Evolutionary conservation across 371 early-diverging fungal genomes (phyloP).

Genomic region (Chytridium lagenaria): DNA sequence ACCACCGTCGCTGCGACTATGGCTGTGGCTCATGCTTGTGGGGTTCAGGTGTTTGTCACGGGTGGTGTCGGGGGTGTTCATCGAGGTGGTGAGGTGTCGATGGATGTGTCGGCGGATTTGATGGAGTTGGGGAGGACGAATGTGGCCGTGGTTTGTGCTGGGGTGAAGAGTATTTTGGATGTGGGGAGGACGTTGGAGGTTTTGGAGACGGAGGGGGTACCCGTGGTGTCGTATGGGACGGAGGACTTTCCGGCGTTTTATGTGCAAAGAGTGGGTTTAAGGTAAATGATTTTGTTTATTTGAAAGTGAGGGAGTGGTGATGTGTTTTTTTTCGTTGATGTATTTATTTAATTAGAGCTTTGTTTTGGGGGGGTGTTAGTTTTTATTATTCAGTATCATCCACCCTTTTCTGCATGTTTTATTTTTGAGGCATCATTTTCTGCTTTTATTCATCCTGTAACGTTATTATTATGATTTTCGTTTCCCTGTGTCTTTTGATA

Average conservation of each 20-base stretch:
- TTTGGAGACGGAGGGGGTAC: slow-evolving; percentile 93
- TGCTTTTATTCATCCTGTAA: no score
- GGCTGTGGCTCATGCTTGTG: slow-evolving; percentile 80
- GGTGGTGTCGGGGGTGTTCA: slow-evolving; percentile 98
- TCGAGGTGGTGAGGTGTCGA: slow-evolving; percentile 75
- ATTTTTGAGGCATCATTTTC: no score
- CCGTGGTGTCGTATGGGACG: slow-evolving; percentile 78
- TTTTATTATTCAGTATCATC: no score
- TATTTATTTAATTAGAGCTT: no score
- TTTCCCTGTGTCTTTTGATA: no score
- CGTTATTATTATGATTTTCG: no score
- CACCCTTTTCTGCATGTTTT: no score
- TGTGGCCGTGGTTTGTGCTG: slow-evolving; percentile 92
- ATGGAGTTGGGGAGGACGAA: slow-evolving; percentile 90
- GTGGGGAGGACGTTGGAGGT: slow-evolving; percentile 89
- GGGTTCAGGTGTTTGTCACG: slow-evolving; percentile 90
- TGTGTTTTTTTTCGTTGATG: no score
- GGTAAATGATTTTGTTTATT: slow-evolving; percentile 33
- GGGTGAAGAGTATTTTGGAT: slow-evolving; percentile 92
- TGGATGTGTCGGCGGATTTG: slow-evolving; percentile 93
- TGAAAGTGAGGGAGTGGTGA: not conserved
- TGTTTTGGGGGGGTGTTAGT: no score
- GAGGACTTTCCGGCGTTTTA: slow-evolving; percentile 91
- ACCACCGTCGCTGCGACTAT: slow-evolving; percentile 94
- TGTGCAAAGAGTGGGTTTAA: slow-evolving; percentile 72